Conservation (phyloP, 139 green algal genomes). For the Trebouxia sp. region DNA sequence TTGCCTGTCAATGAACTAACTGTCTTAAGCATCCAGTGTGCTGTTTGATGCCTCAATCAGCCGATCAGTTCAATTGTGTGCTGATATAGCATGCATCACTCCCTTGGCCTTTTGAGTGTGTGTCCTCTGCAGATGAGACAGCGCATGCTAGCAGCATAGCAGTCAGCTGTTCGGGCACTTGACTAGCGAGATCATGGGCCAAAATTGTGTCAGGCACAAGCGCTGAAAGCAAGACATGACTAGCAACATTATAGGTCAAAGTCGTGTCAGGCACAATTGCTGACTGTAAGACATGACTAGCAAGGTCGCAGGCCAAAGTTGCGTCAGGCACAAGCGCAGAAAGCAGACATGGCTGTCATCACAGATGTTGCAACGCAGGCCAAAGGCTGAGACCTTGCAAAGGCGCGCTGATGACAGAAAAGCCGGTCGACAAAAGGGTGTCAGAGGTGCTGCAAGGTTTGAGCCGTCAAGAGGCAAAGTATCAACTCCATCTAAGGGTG, state of each 20-base stretch:
- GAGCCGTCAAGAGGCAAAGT: not conserved
- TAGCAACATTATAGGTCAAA: not conserved
- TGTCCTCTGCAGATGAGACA: not conserved
- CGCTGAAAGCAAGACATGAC: not conserved
- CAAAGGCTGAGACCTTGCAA: constrained; percentile 52
- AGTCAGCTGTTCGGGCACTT: not conserved
- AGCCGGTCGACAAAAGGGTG: constrained; percentile 26
- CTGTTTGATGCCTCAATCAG: not conserved
- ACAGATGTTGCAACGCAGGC: constrained; percentile 16
- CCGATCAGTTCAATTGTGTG: too few species aligned
- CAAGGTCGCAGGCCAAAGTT: not conserved
- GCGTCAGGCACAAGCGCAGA: not conserved
- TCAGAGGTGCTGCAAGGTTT: constrained; percentile 44
- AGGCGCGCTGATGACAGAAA: constrained; percentile 32
- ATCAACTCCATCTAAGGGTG: not conserved
- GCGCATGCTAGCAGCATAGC: not conserved
- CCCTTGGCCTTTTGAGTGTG: not conserved
- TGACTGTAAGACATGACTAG: not conserved
- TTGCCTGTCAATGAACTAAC: not conserved
- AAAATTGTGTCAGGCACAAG: not conserved
- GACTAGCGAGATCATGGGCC: not conserved
- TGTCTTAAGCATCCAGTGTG: too few species aligned
- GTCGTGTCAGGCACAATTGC: not conserved
- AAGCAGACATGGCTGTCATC: not conserved
- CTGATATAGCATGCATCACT: not conserved